phyloP scores from a whole-genome alignment of 2,329 filamentous ascomycete genomes.

The Hortaea werneckii region DNA sequence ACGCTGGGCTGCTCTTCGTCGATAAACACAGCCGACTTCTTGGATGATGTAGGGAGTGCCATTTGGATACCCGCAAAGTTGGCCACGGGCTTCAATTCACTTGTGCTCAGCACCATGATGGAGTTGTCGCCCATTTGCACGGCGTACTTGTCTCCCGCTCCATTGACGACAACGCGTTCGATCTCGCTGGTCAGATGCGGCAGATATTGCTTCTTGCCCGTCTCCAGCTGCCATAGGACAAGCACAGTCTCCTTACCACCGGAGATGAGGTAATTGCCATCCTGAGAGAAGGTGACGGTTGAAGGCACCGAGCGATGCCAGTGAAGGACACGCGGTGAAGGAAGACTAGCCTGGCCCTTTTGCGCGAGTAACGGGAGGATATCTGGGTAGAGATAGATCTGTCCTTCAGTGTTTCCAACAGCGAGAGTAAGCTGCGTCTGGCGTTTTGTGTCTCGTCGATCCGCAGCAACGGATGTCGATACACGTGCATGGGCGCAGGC shows the following conservation, averaged over 20 bases:
- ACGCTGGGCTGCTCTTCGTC: constrained; percentile 1
- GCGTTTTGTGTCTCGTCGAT: constrained; percentile 23
- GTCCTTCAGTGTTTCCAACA: constrained; percentile 65
- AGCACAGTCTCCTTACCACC: constrained; percentile 84
- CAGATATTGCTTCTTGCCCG: constrained; percentile 67
- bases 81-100: constrained; percentile 73
- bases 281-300: constrained; percentile 79
- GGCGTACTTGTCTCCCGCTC: constrained; percentile 68
- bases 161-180: constrained; percentile 73
- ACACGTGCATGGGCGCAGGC: constrained; percentile 55
- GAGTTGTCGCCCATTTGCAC: constrained; percentile 88
- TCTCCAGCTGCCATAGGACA: constrained; percentile 88
- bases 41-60: neutral
- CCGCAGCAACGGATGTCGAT: constrained; percentile 11
- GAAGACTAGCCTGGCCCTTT: constrained; percentile 15
- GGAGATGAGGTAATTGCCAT: constrained; percentile 94
- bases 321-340: constrained; percentile 59
- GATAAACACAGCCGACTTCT: neutral
- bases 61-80: constrained; percentile 75
- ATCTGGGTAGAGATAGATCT: constrained; percentile 65
- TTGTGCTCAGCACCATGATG: constrained; percentile 77
- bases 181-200: constrained; percentile 85
- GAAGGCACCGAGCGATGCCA: constrained; percentile 85
- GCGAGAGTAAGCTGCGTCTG: constrained; percentile 56
- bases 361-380: constrained; percentile 16